Percentiles rank a stretch among this genome's conserved stretches.
These are phyloP conservation scores for Pseudocercospora pini-densiflorae DNA, from an alignment of 2,329 filamentous ascomycete genomes.

Conservation along the genomic window DNA sequence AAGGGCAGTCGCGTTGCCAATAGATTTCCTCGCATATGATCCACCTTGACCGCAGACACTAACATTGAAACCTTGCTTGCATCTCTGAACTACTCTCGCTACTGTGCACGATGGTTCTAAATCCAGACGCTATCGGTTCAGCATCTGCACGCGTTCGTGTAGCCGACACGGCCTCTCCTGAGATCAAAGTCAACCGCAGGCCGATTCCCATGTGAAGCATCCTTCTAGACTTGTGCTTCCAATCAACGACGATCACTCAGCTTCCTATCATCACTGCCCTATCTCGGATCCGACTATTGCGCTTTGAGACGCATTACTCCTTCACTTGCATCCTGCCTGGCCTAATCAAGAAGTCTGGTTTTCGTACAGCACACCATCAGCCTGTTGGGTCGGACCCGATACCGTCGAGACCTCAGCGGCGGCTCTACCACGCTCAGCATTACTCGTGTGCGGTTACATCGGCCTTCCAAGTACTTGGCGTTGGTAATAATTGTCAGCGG, in stretches of 20 bases:
- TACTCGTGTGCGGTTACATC: conserved; percentile 14
- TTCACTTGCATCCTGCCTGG: neutral
- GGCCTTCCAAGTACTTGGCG: conserved; percentile 2
- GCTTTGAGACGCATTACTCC: neutral
- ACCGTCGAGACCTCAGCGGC: conserved; percentile 4
- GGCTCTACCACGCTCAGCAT: conserved; percentile 4
- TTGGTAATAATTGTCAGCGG: neutral
- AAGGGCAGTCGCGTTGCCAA: conserved; percentile 13
- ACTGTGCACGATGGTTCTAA: conserved; percentile 22
- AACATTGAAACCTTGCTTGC: conserved; percentile 20
- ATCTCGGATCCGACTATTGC: conserved; percentile 8
- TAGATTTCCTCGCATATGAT: conserved; percentile 12
- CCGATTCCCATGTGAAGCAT: conserved; percentile 14
- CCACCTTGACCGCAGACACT: conserved; percentile 12
- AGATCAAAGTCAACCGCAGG: conserved; percentile 6
- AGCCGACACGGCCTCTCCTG: conserved; percentile 3
- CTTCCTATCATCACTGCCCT: neutral
- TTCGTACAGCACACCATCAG: conserved; percentile 11
- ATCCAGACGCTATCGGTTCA: conserved; percentile 6
- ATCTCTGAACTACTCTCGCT: conserved; percentile 21
- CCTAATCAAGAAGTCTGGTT: conserved; percentile 4
- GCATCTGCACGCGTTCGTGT: conserved; percentile 17
- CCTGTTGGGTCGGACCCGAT: neutral
- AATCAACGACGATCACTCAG: neutral
- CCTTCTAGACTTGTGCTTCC: neutral